These are phyloP conservation scores for Botrytis sinoallii DNA, from an alignment of 2,329 filamentous ascomycete genomes.

Conservation along the genomic window DNA sequence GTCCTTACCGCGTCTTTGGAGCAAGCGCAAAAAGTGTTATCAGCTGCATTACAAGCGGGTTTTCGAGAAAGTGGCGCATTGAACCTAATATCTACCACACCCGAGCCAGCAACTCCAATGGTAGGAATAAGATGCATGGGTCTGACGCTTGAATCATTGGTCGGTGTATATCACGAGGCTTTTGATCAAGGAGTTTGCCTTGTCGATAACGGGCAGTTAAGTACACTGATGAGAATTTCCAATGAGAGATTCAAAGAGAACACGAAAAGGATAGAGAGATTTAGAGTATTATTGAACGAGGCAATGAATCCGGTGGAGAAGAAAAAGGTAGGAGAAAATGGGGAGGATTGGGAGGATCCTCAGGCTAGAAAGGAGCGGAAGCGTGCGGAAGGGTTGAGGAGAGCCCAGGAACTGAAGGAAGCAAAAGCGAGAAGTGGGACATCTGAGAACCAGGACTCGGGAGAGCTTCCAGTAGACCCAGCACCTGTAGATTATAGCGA, in stretches of 20 bases:
- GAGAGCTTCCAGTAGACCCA: not conserved
- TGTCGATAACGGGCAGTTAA: constrained; percentile 66
- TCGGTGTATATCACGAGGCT: constrained; percentile 54
- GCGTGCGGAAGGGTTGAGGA: constrained; percentile 54
- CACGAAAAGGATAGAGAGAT: constrained; percentile 61
- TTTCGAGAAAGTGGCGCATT: constrained; percentile 89
- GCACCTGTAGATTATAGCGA: not conserved
- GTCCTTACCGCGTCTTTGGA: constrained; percentile 72
- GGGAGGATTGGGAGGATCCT: constrained; percentile 54
- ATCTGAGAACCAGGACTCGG: not conserved
- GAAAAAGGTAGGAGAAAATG: constrained; percentile 37
- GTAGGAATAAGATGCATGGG: constrained; percentile 85
- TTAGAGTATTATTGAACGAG: constrained; percentile 46
- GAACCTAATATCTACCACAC: constrained; percentile 48
- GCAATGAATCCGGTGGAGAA: constrained; percentile 25
- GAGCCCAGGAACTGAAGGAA: constrained; percentile 37
- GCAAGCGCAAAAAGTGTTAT: constrained; percentile 72
- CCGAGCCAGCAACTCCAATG: constrained; percentile 56
- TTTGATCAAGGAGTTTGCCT: constrained; percentile 45
- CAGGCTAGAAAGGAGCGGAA: constrained; percentile 53
- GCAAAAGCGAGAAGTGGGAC: not conserved
- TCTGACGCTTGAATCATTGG: constrained; percentile 74
- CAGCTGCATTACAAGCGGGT: constrained; percentile 74
- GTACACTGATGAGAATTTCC: constrained; percentile 63
- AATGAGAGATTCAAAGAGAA: constrained; percentile 75